Conservation (phyloP, 2,329 filamentous ascomycete genomes). For the Pseudocercospora vitis region DNA sequence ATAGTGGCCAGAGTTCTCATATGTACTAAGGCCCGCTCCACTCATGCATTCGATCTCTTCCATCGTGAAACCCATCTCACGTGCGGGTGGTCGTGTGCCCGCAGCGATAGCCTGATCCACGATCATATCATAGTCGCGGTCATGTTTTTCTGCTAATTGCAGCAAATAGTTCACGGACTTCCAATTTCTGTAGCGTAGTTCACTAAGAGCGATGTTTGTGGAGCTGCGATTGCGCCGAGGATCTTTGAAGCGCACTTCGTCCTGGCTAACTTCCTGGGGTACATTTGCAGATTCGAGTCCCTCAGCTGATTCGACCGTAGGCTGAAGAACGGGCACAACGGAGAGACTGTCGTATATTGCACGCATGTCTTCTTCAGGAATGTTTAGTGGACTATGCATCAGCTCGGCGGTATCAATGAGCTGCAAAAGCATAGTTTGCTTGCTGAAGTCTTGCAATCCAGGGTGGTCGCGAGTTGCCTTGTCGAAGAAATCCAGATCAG, state of each 20-base stretch:
- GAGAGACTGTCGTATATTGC: conserved; percentile 48
- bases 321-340: conserved; percentile 35
- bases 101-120: conserved; percentile 33
- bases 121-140: conserved; percentile 27
- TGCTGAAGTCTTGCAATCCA: conserved; percentile 38
- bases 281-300: no score
- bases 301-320: neutral
- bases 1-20: neutral
- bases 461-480: conserved; percentile 21
- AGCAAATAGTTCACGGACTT: conserved; percentile 49
- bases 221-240: conserved; percentile 9
- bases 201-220: conserved; percentile 42
- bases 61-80: conserved; percentile 14
- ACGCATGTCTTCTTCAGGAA: conserved; percentile 36
- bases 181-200: conserved; percentile 54
- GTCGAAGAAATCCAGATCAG: conserved; percentile 31
- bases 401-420: conserved; percentile 28
- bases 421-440: conserved; percentile 41
- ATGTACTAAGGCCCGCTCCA: conserved; percentile 15
- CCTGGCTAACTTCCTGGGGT: no score
- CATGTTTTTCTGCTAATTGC: conserved; percentile 32
- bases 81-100: conserved; percentile 26
- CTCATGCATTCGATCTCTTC: conserved; percentile 13
- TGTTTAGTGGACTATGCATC: conserved; percentile 11
- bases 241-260: no score